A percentile compares a stretch with the other conserved stretches of the same genome.
phyloP scores from a whole-genome alignment of 2,329 filamentous ascomycete species.

The Penicillium glabrum region DNA sequence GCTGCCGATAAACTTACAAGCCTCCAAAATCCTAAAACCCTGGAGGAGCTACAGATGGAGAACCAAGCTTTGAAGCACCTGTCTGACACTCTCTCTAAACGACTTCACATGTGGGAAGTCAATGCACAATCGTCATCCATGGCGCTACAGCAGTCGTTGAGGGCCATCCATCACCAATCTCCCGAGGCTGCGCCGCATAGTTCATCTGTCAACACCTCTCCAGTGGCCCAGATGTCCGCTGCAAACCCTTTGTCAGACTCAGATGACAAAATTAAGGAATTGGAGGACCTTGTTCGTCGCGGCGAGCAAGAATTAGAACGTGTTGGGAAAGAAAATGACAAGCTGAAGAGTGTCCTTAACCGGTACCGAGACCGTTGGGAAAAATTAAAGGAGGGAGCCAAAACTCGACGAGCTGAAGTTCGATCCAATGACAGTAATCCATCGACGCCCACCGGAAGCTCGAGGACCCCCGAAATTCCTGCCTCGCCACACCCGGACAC shows the following conservation, averaged over 20 bases:
- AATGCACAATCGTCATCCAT: slow-evolving; percentile 85
- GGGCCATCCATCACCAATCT: slow-evolving; percentile 47
- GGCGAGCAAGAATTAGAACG: slow-evolving; percentile 63
- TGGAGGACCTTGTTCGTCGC: slow-evolving; percentile 65
- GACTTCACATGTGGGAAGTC: slow-evolving; percentile 90
- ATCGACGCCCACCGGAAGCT: background rate
- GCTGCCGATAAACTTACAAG: slow-evolving; percentile 33
- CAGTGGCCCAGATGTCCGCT: slow-evolving; percentile 17
- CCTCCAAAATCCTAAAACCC: slow-evolving; percentile 57
- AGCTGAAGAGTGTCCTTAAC: slow-evolving; percentile 54
- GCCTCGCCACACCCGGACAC: slow-evolving; percentile 10
- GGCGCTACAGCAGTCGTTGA: slow-evolving; percentile 79
- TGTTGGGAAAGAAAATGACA: slow-evolving; percentile 62
- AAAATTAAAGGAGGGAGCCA: slow-evolving; percentile 65
- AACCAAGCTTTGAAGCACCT: slow-evolving; percentile 83
- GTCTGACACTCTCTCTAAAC: slow-evolving; percentile 80
- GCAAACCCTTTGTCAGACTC: slow-evolving; percentile 30
- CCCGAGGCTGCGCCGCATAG: slow-evolving; percentile 33
- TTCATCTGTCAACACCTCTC: slow-evolving; percentile 28
- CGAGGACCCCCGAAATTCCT: slow-evolving; percentile 9
- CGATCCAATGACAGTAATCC: slow-evolving; percentile 15
- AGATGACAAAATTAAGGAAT: slow-evolving; percentile 60
- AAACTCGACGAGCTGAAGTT: slow-evolving; percentile 33
- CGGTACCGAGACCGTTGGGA: slow-evolving; percentile 67
- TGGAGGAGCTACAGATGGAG: slow-evolving; percentile 86